Conservation (phyloP, 2,329 filamentous ascomycete genomes). For the Penicillium crustosum region DNA sequence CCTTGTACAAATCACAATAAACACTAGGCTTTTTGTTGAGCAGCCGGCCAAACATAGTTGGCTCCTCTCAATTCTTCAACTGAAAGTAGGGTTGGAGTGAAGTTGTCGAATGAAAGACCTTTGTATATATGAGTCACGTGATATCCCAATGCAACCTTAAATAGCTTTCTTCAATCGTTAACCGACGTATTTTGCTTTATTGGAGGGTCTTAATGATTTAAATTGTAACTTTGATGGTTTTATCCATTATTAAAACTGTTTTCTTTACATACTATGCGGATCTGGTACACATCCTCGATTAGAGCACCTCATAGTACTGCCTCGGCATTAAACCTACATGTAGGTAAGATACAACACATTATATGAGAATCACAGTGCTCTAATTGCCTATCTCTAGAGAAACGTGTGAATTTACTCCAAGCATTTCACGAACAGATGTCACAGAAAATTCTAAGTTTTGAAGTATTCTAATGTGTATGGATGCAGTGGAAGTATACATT, state of each 20-base stretch:
- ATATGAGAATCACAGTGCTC: background rate
- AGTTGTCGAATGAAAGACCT: constrained; percentile 4
- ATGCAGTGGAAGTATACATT: background rate
- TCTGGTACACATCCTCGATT: background rate
- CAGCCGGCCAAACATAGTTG: background rate
- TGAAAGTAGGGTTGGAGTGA: constrained; percentile 1
- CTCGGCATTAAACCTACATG: background rate
- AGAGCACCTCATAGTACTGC: background rate
- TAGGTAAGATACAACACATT: background rate
- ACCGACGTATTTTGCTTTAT: background rate
- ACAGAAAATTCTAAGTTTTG: background rate
- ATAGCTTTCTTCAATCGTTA: background rate
- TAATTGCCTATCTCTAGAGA: background rate
- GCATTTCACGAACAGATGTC: background rate
- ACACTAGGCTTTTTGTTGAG: background rate
- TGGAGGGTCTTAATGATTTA: too few relatives aligned
- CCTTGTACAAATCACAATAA: background rate
- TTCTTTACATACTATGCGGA: background rate
- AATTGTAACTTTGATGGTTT: background rate
- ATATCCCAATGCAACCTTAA: constrained; percentile 2
- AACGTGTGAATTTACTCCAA: background rate
- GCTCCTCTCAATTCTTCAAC: background rate
- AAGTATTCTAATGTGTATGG: background rate
- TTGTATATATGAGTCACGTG: constrained; percentile 10
- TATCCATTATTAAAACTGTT: too few relatives aligned